phyloP scores from a whole-genome alignment of 208 protist genomes.

The Trypanosoma mega region DNA sequence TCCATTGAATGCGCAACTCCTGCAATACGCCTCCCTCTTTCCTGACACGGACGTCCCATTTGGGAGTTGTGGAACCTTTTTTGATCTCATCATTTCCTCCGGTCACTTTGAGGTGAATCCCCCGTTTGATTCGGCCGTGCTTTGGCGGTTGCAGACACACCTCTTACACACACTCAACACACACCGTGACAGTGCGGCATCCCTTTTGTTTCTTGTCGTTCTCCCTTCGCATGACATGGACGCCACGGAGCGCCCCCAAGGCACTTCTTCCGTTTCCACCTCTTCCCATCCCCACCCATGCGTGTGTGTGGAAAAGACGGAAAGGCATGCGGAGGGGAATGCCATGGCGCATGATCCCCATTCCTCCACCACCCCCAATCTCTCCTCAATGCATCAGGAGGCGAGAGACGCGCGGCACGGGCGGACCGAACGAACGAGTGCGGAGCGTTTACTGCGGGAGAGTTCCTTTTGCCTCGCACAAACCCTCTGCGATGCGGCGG shows the following conservation, averaged over 20 bases:
- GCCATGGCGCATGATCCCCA: no score
- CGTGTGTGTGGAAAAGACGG: not conserved
- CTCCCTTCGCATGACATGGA: constrained; percentile 69
- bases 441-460: constrained; percentile 48
- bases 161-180: constrained; percentile 32
- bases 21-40: constrained; percentile 76
- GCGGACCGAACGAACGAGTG: no score
- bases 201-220: constrained; percentile 59
- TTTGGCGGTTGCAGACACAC: constrained; percentile 46
- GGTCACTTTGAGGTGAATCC: constrained; percentile 82
- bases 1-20: constrained; percentile 80
- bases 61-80: constrained; percentile 81
- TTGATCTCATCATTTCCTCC: constrained; percentile 58
- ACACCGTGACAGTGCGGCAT: constrained; percentile 5
- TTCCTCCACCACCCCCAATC: no score
- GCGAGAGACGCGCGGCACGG: no score
- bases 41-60: constrained; percentile 81
- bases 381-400: no score
- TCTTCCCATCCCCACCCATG: no score
- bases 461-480: constrained; percentile 51
- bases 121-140: constrained; percentile 74
- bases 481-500: constrained; percentile 39
- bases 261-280: not conserved
- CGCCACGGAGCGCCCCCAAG: constrained; percentile 22
- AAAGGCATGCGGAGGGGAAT: not conserved